Evolutionary conservation across 441 rosid species (phyloP).

Genomic region (Aquilaria agallochum): DNA sequence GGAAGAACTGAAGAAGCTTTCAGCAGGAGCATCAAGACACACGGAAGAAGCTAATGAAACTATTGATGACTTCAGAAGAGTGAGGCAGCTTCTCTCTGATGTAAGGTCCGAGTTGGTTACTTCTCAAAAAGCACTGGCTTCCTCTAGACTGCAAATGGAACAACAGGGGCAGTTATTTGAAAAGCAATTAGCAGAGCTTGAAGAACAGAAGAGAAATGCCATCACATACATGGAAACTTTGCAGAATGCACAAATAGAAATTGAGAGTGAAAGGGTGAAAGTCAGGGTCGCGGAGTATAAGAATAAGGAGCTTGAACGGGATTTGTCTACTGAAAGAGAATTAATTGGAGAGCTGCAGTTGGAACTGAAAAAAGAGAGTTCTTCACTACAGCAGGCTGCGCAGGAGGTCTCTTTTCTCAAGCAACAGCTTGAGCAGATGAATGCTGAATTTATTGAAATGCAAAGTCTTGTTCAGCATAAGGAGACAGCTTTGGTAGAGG

Average conservation of each 20-base stretch:
- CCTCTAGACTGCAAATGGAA: constrained; percentile 56
- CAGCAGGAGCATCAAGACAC: constrained; percentile 33
- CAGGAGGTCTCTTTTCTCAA: constrained; percentile 41
- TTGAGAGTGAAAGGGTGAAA: constrained; percentile 66
- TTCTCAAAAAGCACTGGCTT: constrained; percentile 63
- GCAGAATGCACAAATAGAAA: constrained; percentile 67
- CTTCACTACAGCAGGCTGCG: constrained; percentile 48
- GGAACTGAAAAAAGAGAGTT: constrained; percentile 51
- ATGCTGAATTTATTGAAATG: constrained; percentile 47
- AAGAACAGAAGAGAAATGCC: constrained; percentile 62
- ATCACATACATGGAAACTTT: constrained; percentile 56
- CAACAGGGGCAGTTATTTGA: constrained; percentile 52
- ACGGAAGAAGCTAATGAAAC: constrained; percentile 50
- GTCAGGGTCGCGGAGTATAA: constrained; percentile 64
- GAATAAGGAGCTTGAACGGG: constrained; percentile 58
- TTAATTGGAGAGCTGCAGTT: constrained; percentile 42
- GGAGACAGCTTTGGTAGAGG: constrained; percentile 75
- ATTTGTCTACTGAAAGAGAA: constrained; percentile 47
- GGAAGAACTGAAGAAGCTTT: constrained; percentile 54
- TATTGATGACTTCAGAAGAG: constrained; percentile 58
- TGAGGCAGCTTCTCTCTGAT: constrained; percentile 61
- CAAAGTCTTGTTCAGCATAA: constrained; percentile 47
- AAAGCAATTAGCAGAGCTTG: constrained; percentile 51
- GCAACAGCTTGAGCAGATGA: constrained; percentile 44
- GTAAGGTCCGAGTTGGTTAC: constrained; percentile 72